Evolutionary conservation across 2,329 filamentous ascomycete species (phyloP), one percentile per base, ranked within the genome.

Genomic region (Aspergillus hiratsukae): DNA sequence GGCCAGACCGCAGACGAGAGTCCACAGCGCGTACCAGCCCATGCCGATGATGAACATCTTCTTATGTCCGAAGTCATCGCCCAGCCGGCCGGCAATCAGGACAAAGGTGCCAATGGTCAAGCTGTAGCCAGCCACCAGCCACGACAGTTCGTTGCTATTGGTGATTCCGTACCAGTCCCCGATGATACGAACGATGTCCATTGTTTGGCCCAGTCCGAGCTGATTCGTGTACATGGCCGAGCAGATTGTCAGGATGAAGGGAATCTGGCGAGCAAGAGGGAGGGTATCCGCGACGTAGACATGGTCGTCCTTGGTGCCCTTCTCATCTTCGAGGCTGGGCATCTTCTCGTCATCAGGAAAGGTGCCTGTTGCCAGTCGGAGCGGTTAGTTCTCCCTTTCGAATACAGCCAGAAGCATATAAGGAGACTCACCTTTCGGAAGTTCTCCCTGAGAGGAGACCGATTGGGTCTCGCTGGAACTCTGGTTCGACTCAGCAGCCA

Each of bases 61-160:
- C 52, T 68, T 69, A 55, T 71, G 61, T 14, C 70, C 69, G 52
- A 66, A 72, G 46, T 67, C 53, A 37, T 72, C 70, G 3, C 70
- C 70, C 11, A 71, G 50, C 10, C 70, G 64, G 11, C 70, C 70
- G 23, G 60, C 61, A 25, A 68, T 52, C 8, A 72, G 58, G 50
- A 73, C 67, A 53, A 73, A 73, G 9, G 68, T 69, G 35, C 70
- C 69, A 55, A 66, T 54, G 1, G 69, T 72, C 54, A 85, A 66
- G 27, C 74, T 76, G 64, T 83, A 87, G 2, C 80, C 81, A 1
- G 81, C 81, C 6, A 81, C 75, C 45, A 80, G 76, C 82, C 83
- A 85, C 27, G 75, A 76, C 17, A 83, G 69, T 31, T 76, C 67
- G 14, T 75, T 75, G 0, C 70, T 66, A n/a, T 75, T 72, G 10